Base-by-base conservation (phyloP, 345 rosid genomes). In the Toxicodendron radicans region DNA sequence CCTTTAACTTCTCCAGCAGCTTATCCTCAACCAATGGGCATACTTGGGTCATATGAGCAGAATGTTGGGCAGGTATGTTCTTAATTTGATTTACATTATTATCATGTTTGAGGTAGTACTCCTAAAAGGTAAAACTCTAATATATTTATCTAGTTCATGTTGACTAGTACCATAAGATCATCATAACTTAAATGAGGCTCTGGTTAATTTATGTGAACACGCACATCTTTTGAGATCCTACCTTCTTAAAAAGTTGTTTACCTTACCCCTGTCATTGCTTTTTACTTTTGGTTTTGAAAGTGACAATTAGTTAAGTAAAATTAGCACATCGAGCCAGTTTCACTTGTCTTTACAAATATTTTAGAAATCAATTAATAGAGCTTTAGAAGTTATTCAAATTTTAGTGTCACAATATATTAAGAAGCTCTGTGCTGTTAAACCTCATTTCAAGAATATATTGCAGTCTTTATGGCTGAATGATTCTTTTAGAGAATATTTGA, bases 1-100 rank as follows among this genome's bases (percentile, higher is more conserved):
- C 64, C 89, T 70, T 70, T 83, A 48, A 30, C 83, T 21, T 79
- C 90, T 2, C 70, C 85, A 72, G 60, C 82, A 24, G 77, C 81
- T 46, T 90, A 90, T 84, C 86, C 90, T 76, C 94, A 84, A 61
- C 81, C 87, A 17, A 80, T 84, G 89, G 92, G 92, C 73, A 90
- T 90, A 73, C 89, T 88, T 80, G 92, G 95, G 75, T 78, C 92
- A n/a, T 85, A 88, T 48, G 92, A 90, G 72, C 92, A 88, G 48
- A 86, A 74, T 72, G 67, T 77, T 67, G 84, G 82, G 35, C 92
- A 88, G 95, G 95, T 88, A 66, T 9, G 65, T 69, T 63, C 41
- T 17, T 51, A n/a, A 4, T 75, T 52, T 60, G 13, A 8, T 65
- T 70, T 59, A 12, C 53, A 67, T 21, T 49, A 2, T 17, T 69